phyloP scores from a whole-genome alignment of 352 stramenopile genomes.

The Globisporangium radiosum region DNA sequence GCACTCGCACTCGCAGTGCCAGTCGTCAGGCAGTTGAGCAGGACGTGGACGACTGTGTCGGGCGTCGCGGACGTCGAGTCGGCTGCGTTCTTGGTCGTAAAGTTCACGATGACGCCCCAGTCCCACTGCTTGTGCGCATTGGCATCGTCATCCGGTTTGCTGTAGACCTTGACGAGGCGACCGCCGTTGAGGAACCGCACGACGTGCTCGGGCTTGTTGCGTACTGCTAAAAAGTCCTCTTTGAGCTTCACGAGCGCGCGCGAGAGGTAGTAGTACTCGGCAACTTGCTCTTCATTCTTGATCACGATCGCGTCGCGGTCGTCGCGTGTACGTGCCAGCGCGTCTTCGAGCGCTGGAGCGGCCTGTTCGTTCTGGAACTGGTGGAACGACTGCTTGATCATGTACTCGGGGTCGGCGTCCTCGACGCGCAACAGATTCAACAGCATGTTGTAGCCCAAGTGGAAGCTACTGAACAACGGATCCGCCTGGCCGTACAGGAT shows the following conservation, averaged over 20 bases:
- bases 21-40: conserved; percentile 57
- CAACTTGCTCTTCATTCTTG: conserved; percentile 86
- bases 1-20: conserved; percentile 23
- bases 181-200: conserved; percentile 93
- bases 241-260: conserved; percentile 90
- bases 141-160: conserved; percentile 38
- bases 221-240: conserved; percentile 89
- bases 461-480: conserved; percentile 86
- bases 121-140: conserved; percentile 49
- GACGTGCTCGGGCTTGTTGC: conserved; percentile 90
- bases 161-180: conserved; percentile 86
- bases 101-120: conserved; percentile 84
- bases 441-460: conserved; percentile 99
- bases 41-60: conserved; percentile 71
- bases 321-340: conserved; percentile 69
- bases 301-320: conserved; percentile 87
- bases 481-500: conserved; percentile 86
- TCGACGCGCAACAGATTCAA: conserved; percentile 99
- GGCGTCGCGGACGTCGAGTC: conserved; percentile 54
- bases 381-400: conserved; percentile 98
- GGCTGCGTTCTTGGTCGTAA: conserved; percentile 69
- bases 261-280: conserved; percentile 87
- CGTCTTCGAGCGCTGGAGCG: conserved; percentile 68
- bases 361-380: conserved; percentile 89
- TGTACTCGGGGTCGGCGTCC: conserved; percentile 94